Conservation (phyloP, 768 basidiomycete species). For the Cyathus striatus region DNA sequence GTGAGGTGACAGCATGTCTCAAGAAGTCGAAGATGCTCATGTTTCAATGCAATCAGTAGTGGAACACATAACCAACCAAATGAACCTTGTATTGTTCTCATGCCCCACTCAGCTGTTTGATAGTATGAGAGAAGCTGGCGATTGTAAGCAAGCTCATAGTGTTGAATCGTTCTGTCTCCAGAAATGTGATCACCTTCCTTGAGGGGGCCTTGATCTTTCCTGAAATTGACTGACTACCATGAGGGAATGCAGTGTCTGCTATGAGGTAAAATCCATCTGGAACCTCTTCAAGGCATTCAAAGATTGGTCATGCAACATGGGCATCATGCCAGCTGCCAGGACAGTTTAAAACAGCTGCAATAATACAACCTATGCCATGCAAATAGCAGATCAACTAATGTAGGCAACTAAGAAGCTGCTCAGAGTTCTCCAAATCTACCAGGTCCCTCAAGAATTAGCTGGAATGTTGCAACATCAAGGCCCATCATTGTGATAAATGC, state of each 20-base stretch:
- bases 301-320: conserved; percentile 32
- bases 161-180: no score
- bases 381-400: no score
- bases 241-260: conserved; percentile 42
- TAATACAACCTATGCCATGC: conserved; percentile 31
- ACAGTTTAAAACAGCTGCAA: conserved; percentile 27
- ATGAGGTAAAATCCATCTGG: conserved; percentile 38
- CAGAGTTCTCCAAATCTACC: background rate
- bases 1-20: no score
- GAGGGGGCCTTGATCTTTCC: conserved; percentile 31
- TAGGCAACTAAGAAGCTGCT: no score
- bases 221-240: conserved; percentile 20
- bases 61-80: no score
- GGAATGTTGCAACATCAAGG: background rate
- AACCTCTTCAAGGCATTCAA: conserved; percentile 25
- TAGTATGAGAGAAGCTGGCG: no score
- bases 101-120: no score
- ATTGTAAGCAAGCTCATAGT: no score
- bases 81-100: no score
- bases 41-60: no score
- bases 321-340: conserved; percentile 49
- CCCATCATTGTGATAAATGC: background rate
- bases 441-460: background rate
- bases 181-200: no score
- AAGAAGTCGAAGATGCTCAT: no score